These are phyloP conservation scores for Toxoplasma gondii DNA, from an alignment of 169 alveolate species.

Conservation along the genomic window DNA sequence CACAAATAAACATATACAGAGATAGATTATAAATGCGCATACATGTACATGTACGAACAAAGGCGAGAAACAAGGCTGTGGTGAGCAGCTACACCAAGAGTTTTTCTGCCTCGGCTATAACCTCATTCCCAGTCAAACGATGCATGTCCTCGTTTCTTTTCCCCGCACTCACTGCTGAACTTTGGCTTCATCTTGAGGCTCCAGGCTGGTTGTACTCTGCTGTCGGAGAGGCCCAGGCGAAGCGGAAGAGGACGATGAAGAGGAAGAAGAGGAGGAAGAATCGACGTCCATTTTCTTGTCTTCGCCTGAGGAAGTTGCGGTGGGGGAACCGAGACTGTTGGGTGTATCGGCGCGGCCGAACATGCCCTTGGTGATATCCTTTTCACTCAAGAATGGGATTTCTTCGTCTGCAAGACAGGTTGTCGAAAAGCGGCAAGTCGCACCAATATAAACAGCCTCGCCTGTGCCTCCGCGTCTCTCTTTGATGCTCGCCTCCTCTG, in stretches of 20 bases:
- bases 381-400: conserved; percentile 68
- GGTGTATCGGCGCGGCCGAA: conserved; percentile 46
- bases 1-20: neutral
- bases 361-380: conserved; percentile 49
- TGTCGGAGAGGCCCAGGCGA: neutral
- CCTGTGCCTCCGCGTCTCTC: neutral
- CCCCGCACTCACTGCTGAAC: conserved; percentile 17
- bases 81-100: neutral
- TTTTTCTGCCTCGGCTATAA: too few relatives aligned
- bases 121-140: too few relatives aligned
- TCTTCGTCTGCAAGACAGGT: conserved; percentile 71
- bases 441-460: neutral
- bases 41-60: neutral
- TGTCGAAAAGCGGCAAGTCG: neutral
- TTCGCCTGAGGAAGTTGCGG: neutral
- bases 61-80: neutral
- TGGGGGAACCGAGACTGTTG: neutral
- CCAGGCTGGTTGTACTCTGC: conserved; percentile 3
- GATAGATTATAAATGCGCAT: neutral
- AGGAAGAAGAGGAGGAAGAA: neutral
- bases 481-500: neutral
- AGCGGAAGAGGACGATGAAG: neutral
- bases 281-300: neutral
- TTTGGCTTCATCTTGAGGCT: neutral
- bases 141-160: neutral